Base-by-base conservation (phyloP, 352 stramenopile genomes). In the Phytopythium delawarense region DNA sequence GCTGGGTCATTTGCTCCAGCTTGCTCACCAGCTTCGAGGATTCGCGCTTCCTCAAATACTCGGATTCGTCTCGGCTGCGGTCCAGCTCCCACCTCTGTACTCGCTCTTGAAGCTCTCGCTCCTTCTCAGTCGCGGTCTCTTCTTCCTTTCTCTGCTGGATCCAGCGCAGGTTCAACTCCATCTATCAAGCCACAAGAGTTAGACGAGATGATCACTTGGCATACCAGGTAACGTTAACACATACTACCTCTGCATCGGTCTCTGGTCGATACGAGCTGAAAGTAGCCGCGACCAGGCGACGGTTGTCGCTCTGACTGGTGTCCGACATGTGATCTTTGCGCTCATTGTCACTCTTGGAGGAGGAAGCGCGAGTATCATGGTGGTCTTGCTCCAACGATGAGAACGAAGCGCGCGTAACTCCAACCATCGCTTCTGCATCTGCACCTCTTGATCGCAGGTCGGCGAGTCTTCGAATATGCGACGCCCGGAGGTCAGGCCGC, bases 151-250 rank as follows among this genome's bases (percentile, higher is more conserved):
- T 75, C 11, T 69, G 69, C 39, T 76, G 64, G 5, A 88, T 72
- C 83, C 83, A 92, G 25, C 88, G n/a, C 59, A 90, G 40, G 60
- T 92, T 90, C 71, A 92, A 78, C 12, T 76, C 70, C n/a, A 69
- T 76, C 80, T 89, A 53, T 13, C 34, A 18, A 42, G 44, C 0
- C 32, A n/a, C 7, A 61, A 12, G 35, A n/a, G 53, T 16, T 23
- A 34, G n/a, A 12, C 39, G 15, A 45, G 13, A 45, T 45, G 39
- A 18, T 20, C 39, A 18, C 4, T 18, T 32, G 28, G 28, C 28
- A 32, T 32, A 13, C 39, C 39, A 57, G n/a, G 62, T 37, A 45
- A 49, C 42, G 8, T 8, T 20, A 51, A 30, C 20, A 2, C 30
- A 51, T 40, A 12, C 20, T 55, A 89, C 83, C 77, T 90, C 83